Percentiles rank a stretch among this genome's conserved stretches.
These are phyloP conservation scores for Dacryopinax spathularia DNA, from an alignment of 768 basidiomycete genomes.

Conservation along the genomic window DNA sequence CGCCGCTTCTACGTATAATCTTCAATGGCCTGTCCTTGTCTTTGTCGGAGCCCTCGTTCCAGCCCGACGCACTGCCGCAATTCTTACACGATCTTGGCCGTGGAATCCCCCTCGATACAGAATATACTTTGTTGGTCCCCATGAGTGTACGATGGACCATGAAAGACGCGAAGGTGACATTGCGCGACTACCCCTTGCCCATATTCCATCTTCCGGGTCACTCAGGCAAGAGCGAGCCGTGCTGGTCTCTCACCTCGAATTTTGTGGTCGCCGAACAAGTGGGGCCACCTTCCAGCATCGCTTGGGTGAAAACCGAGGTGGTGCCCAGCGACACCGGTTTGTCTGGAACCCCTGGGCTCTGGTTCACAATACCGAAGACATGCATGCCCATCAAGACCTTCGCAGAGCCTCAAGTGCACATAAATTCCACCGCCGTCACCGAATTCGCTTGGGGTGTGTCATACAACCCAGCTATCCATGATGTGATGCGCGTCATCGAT, in stretches of 20 bases:
- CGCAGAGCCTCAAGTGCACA: slow-evolving; percentile 53
- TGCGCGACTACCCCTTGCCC: slow-evolving; percentile 84
- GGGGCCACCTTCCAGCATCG: slow-evolving; percentile 48
- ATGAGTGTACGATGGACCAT: slow-evolving; percentile 61
- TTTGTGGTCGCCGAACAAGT: slow-evolving; percentile 81
- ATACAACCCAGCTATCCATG: slow-evolving; percentile 72
- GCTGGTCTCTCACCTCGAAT: slow-evolving; percentile 54
- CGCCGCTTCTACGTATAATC: slow-evolving; percentile 59
- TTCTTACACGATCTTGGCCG: slow-evolving; percentile 54
- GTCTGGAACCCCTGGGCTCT: slow-evolving; percentile 38
- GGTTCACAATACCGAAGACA: slow-evolving; percentile 65
- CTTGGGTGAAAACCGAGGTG: slow-evolving; percentile 58
- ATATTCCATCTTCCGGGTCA: slow-evolving; percentile 55
- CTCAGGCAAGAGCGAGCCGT: slow-evolving; percentile 29
- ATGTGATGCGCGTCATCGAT: slow-evolving; percentile 70
- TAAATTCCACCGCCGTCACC: slow-evolving; percentile 51
- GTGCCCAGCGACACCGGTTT: slow-evolving; percentile 41
- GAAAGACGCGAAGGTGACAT: slow-evolving; percentile 40
- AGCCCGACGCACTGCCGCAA: slow-evolving; percentile 37
- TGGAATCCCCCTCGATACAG: slow-evolving; percentile 52
- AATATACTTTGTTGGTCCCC: slow-evolving; percentile 70
- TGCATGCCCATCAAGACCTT: slow-evolving; percentile 94
- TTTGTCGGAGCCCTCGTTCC: slow-evolving; percentile 48
- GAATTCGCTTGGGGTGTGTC: slow-evolving; percentile 82
- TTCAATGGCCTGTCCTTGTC: slow-evolving; percentile 45